Conservation (phyloP, 2,329 filamentous ascomycete genomes). For the Curvularia spicifera region DNA sequence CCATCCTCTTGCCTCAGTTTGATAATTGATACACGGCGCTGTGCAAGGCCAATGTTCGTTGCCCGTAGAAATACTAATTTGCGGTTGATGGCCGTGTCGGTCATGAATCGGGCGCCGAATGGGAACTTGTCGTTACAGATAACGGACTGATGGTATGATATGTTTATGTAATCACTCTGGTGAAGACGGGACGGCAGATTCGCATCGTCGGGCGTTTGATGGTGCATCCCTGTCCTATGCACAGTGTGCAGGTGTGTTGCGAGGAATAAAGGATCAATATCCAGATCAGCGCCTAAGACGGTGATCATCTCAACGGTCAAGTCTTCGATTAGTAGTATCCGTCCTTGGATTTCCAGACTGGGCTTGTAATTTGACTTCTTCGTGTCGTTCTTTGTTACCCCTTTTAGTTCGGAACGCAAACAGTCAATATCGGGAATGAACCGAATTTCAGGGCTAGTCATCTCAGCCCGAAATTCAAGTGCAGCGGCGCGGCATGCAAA, state of each 20-base stretch:
- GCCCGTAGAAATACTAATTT: too few relatives aligned
- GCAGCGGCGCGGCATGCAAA: background rate
- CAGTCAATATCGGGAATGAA: background rate
- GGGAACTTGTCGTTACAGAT: too few relatives aligned
- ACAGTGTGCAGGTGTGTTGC: conserved; percentile 46
- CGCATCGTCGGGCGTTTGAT: too few relatives aligned
- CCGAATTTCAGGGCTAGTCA: background rate
- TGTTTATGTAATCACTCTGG: too few relatives aligned
- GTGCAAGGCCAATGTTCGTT: too few relatives aligned
- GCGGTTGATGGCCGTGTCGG: too few relatives aligned
- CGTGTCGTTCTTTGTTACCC: background rate
- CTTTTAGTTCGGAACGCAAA: background rate
- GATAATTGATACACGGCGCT: too few relatives aligned
- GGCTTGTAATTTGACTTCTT: background rate
- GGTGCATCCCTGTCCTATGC: background rate
- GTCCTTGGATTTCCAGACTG: conserved; percentile 11
- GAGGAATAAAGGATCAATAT: conserved; percentile 56
- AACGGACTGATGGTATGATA: too few relatives aligned
- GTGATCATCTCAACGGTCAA: conserved; percentile 54
- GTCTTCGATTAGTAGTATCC: conserved; percentile 50
- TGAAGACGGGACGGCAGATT: too few relatives aligned
- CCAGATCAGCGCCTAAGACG: conserved; percentile 46
- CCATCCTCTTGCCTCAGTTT: too few relatives aligned
- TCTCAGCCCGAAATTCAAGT: background rate
- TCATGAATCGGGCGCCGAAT: too few relatives aligned